Conservation (phyloP, 2,329 filamentous ascomycete species). For the Pseudopithomyces chartarum region DNA sequence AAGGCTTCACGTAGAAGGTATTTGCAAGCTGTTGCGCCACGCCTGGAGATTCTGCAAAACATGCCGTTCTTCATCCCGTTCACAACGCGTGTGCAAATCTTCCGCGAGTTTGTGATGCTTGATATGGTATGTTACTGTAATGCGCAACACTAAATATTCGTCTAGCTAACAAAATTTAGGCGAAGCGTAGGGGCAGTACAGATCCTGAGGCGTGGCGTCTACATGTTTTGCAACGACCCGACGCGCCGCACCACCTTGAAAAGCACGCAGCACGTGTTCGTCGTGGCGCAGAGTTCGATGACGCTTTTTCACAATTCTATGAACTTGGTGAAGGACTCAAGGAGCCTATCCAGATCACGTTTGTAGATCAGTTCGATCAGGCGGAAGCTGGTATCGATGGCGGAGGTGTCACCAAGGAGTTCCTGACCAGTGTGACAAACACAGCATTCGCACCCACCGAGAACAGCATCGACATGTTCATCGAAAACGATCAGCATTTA, state of each 20-base stretch:
- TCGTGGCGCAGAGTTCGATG: conserved; percentile 78
- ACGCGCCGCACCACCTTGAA: conserved; percentile 42
- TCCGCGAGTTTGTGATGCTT: conserved; percentile 85
- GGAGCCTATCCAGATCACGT: conserved; percentile 95
- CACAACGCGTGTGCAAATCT: conserved; percentile 86
- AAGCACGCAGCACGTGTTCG: conserved; percentile 77
- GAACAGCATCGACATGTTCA: conserved; percentile 66
- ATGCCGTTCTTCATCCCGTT: conserved; percentile 98
- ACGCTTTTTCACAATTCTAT: conserved; percentile 86
- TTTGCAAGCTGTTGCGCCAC: conserved; percentile 79
- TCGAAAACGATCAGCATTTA: conserved; percentile 82
- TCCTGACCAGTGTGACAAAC: conserved; percentile 83
- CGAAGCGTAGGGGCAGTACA: conserved; percentile 69
- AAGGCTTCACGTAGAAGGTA: conserved; percentile 71
- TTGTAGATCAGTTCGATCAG: conserved; percentile 87
- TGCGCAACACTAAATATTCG: neutral
- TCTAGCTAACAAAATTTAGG: conserved; percentile 25
- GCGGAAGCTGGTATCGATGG: conserved; percentile 94
- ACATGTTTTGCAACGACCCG: conserved; percentile 48
- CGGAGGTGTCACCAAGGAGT: conserved; percentile 96
- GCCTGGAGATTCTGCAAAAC: conserved; percentile 88
- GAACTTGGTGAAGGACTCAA: conserved; percentile 80
- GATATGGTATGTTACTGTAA: conserved; percentile 62
- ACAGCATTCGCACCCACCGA: conserved; percentile 74
- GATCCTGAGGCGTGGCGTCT: conserved; percentile 79